These are phyloP conservation scores for Cyclostephanos tholiformis DNA, from an alignment of 108 stramenopile species.

Conservation along the genomic window DNA sequence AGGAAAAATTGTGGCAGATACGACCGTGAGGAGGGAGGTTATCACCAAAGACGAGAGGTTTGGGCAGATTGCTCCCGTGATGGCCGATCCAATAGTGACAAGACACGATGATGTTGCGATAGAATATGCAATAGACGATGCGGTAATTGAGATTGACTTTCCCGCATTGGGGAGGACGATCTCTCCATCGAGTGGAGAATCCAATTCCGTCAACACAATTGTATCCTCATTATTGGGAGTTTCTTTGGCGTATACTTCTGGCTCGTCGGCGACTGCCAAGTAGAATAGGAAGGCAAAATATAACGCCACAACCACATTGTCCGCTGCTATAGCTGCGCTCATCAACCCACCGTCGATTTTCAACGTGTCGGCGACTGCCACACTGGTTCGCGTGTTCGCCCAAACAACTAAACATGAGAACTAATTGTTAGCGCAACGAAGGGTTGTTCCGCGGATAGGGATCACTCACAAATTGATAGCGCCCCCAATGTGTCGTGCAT, in stretches of 20 bases:
- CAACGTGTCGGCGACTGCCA: conserved; percentile 87
- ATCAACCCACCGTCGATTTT: conserved; percentile 65
- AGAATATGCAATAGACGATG: conserved; percentile 61
- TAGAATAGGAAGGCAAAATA: conserved; percentile 87
- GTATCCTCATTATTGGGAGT: conserved; percentile 10
- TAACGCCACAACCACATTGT: conserved; percentile 87
- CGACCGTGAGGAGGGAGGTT: conserved; percentile 77
- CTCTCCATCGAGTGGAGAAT: conserved; percentile 38
- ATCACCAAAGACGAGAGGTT: conserved; percentile 69
- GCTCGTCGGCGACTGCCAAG: conserved; percentile 47
- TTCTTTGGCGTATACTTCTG: conserved; percentile 14
- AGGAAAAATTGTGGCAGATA: conserved; percentile 72
- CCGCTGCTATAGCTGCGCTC: conserved; percentile 81
- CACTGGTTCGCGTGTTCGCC: conserved; percentile 38
- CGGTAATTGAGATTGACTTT: conserved; percentile 39
- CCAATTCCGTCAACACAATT: conserved; percentile 1
- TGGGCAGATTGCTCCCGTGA: conserved; percentile 60
- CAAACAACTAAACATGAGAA: conserved; percentile 1
- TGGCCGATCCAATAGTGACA: conserved; percentile 61
- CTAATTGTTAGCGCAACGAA: no score
- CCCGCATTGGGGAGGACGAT: conserved; percentile 31
- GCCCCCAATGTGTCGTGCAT: conserved; percentile 93
- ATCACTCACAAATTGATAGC: conserved; percentile 84
- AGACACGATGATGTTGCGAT: conserved; percentile 69
- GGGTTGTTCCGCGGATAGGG: no score